Base-by-base conservation (phyloP, 2,329 filamentous ascomycete species). In the Fusarium subglutinans region DNA sequence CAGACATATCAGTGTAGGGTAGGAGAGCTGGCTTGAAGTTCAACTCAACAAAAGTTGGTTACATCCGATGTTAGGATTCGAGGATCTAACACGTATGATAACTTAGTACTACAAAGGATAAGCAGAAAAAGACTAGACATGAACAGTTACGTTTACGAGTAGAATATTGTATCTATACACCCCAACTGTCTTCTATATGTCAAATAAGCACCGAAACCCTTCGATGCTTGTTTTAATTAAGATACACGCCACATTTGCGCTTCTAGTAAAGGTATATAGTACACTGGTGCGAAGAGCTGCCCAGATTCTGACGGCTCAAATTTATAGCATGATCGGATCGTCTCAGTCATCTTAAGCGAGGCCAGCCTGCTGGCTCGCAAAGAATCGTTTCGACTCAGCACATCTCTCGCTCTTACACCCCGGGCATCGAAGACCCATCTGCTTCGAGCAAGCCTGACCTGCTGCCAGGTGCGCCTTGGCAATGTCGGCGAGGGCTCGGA, bases 331-430 rank as follows among this genome's bases (percentile, higher is more conserved):
- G 33, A 28, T 62, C 13, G 26, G 15, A 44, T 35, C 24, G 24
- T 14, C 10, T 38, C 37, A 11, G 24, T 47, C 8, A 24, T 37
- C 22, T 33, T 67, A 75, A 30, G 64, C 59, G 37, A 82, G 66
- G 37, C 73, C 75, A 66, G 73, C 76, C 67, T 83, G 80, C 71
- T 84, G 82, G 55, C 80, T 79, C 12, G 87, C 87, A 79, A 92
- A 92, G 81, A 92, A 92, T 77, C 88, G 89, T 83, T 93, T 93
- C 59, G 91, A 92, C 83, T 95, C 94, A 62, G 92, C 83, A 83
- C 96, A 99, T 77, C 92, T 90, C 79, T 97, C 94, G 80, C 93
- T 98, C 83, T 90, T 95, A 85, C 96, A 99, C 11, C 94, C 95
- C 5, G 97, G 96, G 84, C 96, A 99, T 77, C 96, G 91, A 76